Percentiles rank a stretch among this genome's conserved stretches.
phyloP scores from a whole-genome alignment of 176 grass and related monocot species.

The Oryza meridionalis region DNA sequence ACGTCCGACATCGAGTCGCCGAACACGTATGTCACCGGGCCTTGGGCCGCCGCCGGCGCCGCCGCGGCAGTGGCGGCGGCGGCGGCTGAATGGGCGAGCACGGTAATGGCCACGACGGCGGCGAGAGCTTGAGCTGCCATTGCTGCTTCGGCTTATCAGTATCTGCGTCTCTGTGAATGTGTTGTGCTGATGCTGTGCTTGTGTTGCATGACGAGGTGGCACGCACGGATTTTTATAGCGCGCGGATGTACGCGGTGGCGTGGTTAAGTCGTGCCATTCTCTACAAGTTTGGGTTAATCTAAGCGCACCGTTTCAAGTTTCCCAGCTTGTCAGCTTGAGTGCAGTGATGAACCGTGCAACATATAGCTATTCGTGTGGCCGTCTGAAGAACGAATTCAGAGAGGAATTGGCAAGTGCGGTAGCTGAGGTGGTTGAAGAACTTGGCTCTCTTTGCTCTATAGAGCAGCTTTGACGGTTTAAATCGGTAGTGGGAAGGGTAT shows the following conservation, averaged over 20 bases:
- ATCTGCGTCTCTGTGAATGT: neutral
- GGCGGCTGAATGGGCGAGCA: neutral
- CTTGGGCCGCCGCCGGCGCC: neutral
- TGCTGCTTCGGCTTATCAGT: neutral
- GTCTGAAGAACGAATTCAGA: neutral
- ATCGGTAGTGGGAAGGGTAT: neutral
- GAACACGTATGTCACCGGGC: constrained; percentile 72
- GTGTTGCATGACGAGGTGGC: neutral
- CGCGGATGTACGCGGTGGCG: neutral
- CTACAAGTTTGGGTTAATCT: constrained; percentile 50
- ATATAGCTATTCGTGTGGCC: neutral
- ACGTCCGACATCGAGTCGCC: constrained; percentile 97
- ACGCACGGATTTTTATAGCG: constrained; percentile 42
- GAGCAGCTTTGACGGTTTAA: constrained; percentile 24
- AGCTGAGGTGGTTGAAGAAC: constrained; percentile 53
- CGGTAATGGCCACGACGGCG: constrained; percentile 20
- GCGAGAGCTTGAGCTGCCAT: constrained; percentile 57
- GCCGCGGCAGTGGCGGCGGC: neutral
- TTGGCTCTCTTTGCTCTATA: neutral
- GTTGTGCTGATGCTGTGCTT: neutral
- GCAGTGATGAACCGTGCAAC: constrained; percentile 28
- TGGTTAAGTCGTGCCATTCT: constrained; percentile 19
- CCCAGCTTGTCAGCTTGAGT: constrained; percentile 47
- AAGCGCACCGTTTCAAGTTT: constrained; percentile 15
- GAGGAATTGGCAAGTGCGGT: constrained; percentile 24